Percentiles rank a stretch among this genome's conserved stretches.
These are phyloP conservation scores for Pueraria montana DNA, from an alignment of 306 rosid genomes.

Conservation along the genomic window DNA sequence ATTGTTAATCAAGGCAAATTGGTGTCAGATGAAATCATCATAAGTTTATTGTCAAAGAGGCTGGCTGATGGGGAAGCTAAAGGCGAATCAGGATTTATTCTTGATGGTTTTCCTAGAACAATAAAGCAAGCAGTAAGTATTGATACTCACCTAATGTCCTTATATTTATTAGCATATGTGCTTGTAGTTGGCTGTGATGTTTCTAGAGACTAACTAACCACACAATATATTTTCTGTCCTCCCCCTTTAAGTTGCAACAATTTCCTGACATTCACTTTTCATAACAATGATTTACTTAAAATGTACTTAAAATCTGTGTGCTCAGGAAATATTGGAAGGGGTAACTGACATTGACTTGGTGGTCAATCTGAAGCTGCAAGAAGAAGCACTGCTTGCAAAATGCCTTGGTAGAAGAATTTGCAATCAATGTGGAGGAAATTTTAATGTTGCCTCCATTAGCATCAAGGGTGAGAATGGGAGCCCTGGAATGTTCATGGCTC, in stretches of 20 bases:
- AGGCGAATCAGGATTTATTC: conserved; percentile 92
- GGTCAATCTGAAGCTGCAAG: conserved; percentile 85
- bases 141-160: neutral
- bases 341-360: conserved; percentile 89
- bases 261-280: neutral
- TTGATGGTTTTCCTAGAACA: conserved; percentile 97
- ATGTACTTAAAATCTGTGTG: conserved; percentile 33
- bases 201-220: conserved; percentile 33
- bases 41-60: conserved; percentile 83
- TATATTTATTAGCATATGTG: neutral
- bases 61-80: conserved; percentile 77
- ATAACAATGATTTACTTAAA: neutral
- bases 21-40: conserved; percentile 91
- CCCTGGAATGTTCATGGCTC: conserved; percentile 87
- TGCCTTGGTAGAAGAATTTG: conserved; percentile 96
- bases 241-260: conserved; percentile 22
- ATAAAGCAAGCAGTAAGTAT: conserved; percentile 83
- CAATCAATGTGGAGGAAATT: conserved; percentile 84
- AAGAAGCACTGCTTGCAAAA: conserved; percentile 88
- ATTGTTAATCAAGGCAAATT: conserved; percentile 92
- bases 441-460: conserved; percentile 83
- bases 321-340: conserved; percentile 87
- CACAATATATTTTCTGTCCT: neutral
- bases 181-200: conserved; percentile 35
- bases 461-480: conserved; percentile 71